These are phyloP conservation scores for Rhodotorula kratochvilovae DNA, from an alignment of 768 basidiomycete genomes.

Conservation along the genomic window DNA sequence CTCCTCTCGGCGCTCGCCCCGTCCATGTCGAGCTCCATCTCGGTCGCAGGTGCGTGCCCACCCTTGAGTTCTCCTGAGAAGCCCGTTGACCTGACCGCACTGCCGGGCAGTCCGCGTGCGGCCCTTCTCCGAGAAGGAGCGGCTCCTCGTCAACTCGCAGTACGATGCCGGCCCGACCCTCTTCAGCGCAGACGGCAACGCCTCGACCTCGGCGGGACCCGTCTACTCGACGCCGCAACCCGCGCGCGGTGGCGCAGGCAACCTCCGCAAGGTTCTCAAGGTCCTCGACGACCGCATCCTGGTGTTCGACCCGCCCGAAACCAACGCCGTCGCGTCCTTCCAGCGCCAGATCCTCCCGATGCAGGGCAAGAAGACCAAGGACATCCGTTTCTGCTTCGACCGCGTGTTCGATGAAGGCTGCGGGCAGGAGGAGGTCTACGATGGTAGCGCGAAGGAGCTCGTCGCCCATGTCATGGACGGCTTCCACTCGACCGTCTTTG, in stretches of 20 bases:
- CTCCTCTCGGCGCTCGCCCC: not conserved
- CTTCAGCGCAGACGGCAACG: slow-evolving; percentile 19
- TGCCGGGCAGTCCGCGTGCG: slow-evolving; percentile 35
- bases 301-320: slow-evolving; percentile 92
- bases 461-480: slow-evolving; percentile 82
- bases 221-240: slow-evolving; percentile 17
- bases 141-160: slow-evolving; percentile 9
- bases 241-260: not conserved
- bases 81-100: not conserved
- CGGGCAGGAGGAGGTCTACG: slow-evolving; percentile 80
- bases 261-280: slow-evolving; percentile 59
- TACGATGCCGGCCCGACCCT: slow-evolving; percentile 29
- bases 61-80: not conserved
- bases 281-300: slow-evolving; percentile 90
- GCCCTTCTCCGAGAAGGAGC: slow-evolving; percentile 40
- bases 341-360: slow-evolving; percentile 60
- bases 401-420: slow-evolving; percentile 78
- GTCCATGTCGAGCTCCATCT: slow-evolving; percentile 26
- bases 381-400: slow-evolving; percentile 96
- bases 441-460: slow-evolving; percentile 76
- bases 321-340: slow-evolving; percentile 71
- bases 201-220: not conserved
- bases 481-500: slow-evolving; percentile 95
- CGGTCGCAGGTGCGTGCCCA: slow-evolving; percentile 26
- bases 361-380: slow-evolving; percentile 82